Evolutionary conservation across 371 early-diverging fungal species (phyloP), one percentile per base, ranked within the genome.

Genomic region (Mucor lusitanicus): DNA sequence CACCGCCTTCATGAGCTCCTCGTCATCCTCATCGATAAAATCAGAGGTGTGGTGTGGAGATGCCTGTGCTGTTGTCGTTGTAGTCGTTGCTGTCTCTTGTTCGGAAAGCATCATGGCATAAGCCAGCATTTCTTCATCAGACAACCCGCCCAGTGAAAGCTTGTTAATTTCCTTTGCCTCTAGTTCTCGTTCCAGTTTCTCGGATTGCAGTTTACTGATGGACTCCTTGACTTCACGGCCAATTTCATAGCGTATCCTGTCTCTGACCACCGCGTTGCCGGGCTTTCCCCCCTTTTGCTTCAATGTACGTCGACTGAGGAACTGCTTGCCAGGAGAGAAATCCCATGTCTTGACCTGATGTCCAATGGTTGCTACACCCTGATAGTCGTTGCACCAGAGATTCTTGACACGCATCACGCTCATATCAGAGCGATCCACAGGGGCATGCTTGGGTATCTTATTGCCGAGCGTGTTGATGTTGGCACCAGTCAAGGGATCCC

Each of bases 91-190:
- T n/a, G 42, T 25, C 35, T 66, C 67, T 67, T 67, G 67, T 48
- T 77, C 73, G 28, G 83, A 83, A 12, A 85, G 19, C 82, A 85
- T 82, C 64, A 83, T 59, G 3, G 83, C 85, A 68, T 83, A 83
- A 2, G 72, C 79, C 25, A 85, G 37, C 73, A 80, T 74, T 61
- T 85, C 85, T 50, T 79, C 74, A 35, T 85, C 82, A 0, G 82
- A 75, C 37, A 85, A 55, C 4, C 80, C 83, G 12, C 76, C 77
- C 65, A 81, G 35, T 11, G 82, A 76, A 35, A 75, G 37, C 35
- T 78, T 79, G 30, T 78, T 53, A 9, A 79, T 30, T 12, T 69
- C 42, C 27, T 67, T 74, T 13, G 68, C 77, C 3, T 68, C 62
- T 8, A 59, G 42, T 33, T 78, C 77, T 21, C 69, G 68, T 21